Evolutionary conservation across 352 stramenopile genomes (phyloP).

Genomic region (Globisporangium middletonii): DNA sequence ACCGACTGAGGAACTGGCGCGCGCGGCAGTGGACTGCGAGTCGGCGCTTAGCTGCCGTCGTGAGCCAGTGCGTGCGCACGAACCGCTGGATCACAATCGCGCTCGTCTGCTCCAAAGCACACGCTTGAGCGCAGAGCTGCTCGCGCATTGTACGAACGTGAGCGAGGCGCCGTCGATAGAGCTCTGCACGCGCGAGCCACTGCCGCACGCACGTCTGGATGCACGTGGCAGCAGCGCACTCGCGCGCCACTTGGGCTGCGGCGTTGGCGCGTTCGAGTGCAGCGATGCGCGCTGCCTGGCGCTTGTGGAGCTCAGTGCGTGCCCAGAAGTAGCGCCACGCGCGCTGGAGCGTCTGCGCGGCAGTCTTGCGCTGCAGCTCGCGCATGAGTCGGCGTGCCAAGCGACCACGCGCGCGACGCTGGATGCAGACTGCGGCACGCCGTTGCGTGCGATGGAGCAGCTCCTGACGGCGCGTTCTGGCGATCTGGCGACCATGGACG

Average conservation of each 20-base stretch:
- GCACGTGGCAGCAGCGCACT: conserved; percentile 18
- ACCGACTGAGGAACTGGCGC: conserved; percentile 33
- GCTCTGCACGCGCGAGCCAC: conserved; percentile 12
- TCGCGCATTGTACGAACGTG: conserved; percentile 15
- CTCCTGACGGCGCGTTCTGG: conserved; percentile 11
- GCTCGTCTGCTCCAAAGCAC: conserved; percentile 19
- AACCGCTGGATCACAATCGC: conserved; percentile 35
- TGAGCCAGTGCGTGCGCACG: conserved; percentile 21
- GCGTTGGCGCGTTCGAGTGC: conserved; percentile 5
- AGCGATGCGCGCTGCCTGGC: conserved; percentile 15
- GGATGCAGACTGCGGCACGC: conserved; percentile 27
- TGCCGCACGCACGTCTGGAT: conserved; percentile 29
- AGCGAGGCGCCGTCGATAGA: conserved; percentile 14
- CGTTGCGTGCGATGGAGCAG: conserved; percentile 11
- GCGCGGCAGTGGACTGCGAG: conserved; percentile 30
- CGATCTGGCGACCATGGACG: conserved; percentile 13
- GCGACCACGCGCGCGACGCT: conserved; percentile 28
- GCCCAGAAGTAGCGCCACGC: conserved; percentile 26
- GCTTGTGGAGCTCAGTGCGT: conserved; percentile 8
- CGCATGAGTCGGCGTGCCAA: conserved; percentile 17
- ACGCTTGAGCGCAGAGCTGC: conserved; percentile 1
- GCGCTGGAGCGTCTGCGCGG: conserved; percentile 25
- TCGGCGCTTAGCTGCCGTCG: background rate
- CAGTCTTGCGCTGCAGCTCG: conserved; percentile 9
- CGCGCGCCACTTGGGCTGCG: conserved; percentile 11